Base-by-base conservation (phyloP, 768 basidiomycete species). In the Podaxis sp. region DNA sequence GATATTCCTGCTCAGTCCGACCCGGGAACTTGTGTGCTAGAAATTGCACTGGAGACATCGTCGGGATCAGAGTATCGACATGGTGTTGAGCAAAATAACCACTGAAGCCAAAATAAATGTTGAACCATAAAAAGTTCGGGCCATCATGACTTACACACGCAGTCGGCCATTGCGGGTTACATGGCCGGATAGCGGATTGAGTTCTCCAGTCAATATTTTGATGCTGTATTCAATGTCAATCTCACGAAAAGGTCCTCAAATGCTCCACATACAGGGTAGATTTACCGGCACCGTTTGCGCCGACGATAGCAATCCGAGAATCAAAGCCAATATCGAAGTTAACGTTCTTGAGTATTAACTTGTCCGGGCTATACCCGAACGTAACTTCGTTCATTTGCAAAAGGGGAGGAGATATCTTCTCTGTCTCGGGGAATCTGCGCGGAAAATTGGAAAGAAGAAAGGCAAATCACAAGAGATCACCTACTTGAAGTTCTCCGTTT, bases 11-110 rank as follows among this genome's bases (percentile, higher is more conserved):
- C 75, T 99, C 97, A 5, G 84, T 93, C 76, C 89, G 90, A 0
- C 97, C 96, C 1, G 97, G 97, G 80, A 91, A 98, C 70, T 86
- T 92, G 24, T 88, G 87, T 13, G 94, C 93, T 33, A 99, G 79
- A 79, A 97, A 98, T 69, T 93, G 90, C 10, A 99, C 97, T 0
- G 96, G 93, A n/a, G 87, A 89, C 86, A 97, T 84, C 3, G 82
- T 81, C 1, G 94, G 87, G 46, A 86, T 83, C 60, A 99, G 84
- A 22, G 90, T 88, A 73, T 99, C 97, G 55, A 99, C 91, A 73
- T 99, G 97, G 72, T 97, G 93, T 68, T 94, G 92, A n/a, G 92
- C 90, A 74, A 95, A 95, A 78, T 95, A 93, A 3, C 89, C 92
- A 63, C 93, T 95, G 73, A 24, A 40, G 30, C 40, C 44, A 51